Evolutionary conservation across 2,329 filamentous ascomycete species (phyloP).

Genomic region (Penicillium brevicompactum): DNA sequence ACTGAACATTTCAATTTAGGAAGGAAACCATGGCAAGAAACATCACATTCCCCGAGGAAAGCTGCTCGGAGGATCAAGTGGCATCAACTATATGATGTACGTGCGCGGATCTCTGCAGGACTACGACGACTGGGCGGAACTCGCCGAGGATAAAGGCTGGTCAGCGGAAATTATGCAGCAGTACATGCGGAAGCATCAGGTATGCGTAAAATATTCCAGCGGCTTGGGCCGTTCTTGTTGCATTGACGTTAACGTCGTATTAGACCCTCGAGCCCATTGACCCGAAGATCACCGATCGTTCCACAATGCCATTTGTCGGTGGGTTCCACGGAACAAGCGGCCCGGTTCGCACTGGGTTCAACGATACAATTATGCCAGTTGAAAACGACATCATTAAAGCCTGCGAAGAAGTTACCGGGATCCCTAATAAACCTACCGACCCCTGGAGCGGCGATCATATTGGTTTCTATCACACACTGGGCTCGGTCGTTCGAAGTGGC

Average conservation of each 20-base stretch:
- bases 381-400: slow-evolving; percentile 24
- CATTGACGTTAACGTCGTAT: not conserved
- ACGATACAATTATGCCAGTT: slow-evolving; percentile 15
- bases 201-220: not conserved
- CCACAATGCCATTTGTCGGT: slow-evolving; percentile 18
- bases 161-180: slow-evolving; percentile 17
- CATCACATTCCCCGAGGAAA: slow-evolving; percentile 36
- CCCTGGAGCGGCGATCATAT: slow-evolving; percentile 40
- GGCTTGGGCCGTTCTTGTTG: not conserved
- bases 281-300: slow-evolving; percentile 19
- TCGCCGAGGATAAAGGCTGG: slow-evolving; percentile 34
- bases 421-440: slow-evolving; percentile 17
- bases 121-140: slow-evolving; percentile 36
- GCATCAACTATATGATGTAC: slow-evolving; percentile 47
- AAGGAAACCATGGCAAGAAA: slow-evolving; percentile 13
- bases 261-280: slow-evolving; percentile 35
- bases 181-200: slow-evolving; percentile 29
- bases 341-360: slow-evolving; percentile 18
- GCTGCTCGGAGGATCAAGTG: slow-evolving; percentile 37
- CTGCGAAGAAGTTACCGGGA: slow-evolving; percentile 12
- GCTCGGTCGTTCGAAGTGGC: slow-evolving; percentile 33
- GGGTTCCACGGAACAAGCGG: slow-evolving; percentile 19
- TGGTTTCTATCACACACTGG: slow-evolving; percentile 40
- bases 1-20: slow-evolving; percentile 12
- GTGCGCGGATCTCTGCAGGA: slow-evolving; percentile 37